phyloP scores from a whole-genome alignment of 2,329 filamentous ascomycete genomes.

The Alternaria ventricosa region DNA sequence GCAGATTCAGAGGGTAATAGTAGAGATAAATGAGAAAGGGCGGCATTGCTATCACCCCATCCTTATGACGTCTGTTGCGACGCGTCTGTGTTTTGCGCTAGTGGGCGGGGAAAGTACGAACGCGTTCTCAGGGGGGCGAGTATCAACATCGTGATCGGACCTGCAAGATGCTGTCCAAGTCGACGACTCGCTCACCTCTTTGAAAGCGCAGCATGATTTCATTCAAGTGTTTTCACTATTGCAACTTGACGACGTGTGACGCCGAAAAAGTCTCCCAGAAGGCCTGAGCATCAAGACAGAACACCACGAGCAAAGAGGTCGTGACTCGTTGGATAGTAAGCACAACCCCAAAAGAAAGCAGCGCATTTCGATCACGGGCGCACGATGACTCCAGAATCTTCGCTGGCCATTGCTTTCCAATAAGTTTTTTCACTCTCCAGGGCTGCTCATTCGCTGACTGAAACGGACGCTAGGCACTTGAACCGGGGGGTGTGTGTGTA shows the following conservation, averaged over 20 bases:
- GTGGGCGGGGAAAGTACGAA: not conserved
- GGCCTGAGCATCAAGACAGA: not conserved
- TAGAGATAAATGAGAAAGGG: not conserved
- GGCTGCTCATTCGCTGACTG: not conserved
- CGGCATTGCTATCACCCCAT: not conserved
- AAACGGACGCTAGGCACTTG: not conserved
- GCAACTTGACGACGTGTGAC: rapidly evolving
- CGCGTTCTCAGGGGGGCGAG: not conserved
- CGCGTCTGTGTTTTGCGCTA: constrained; percentile 1
- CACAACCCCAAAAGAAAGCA: not conserved
- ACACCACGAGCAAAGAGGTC: not conserved
- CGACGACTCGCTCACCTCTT: too few relatives aligned
- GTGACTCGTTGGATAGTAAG: not conserved
- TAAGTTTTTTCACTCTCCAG: not conserved
- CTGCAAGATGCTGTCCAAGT: not conserved
- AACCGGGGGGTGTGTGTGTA: not conserved
- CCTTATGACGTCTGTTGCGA: constrained; percentile 2
- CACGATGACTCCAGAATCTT: not conserved
- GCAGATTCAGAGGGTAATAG: not conserved
- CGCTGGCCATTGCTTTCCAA: not conserved
- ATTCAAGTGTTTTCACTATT: not conserved
- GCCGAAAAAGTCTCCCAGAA: rapidly evolving
- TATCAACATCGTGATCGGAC: not conserved
- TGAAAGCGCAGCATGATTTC: not conserved
- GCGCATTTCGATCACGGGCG: not conserved